Base-by-base conservation (phyloP, 2,329 filamentous ascomycete genomes). In the Claviceps citrina region DNA sequence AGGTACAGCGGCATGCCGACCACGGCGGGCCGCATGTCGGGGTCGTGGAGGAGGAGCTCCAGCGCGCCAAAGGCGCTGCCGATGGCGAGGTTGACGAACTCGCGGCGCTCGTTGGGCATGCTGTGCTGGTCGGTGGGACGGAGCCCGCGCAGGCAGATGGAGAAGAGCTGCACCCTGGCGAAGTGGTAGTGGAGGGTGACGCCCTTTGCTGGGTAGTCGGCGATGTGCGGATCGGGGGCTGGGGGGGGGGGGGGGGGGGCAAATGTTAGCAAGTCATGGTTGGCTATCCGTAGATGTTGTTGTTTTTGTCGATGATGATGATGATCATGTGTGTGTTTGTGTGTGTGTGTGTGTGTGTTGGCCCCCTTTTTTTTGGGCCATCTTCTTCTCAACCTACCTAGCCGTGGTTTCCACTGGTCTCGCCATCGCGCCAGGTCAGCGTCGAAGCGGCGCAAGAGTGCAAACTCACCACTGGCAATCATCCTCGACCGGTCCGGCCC, bases 121-220 rank as follows among this genome's bases (percentile, higher is more conserved):
- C 52, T 48, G 39, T 67, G 62, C 7, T 65, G 64, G 12, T 47
- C 49, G 1, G 45, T 44, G 1, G 50, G 51, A 10, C 45, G 47
- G 10, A 56, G 40, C 1, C 53, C 52, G 24, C 66, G 61, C 19
- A 71, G 51, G 24, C 65, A 66, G 20, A 68, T 62, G 4, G 68
- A 68, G 33, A 67, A 64, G 7, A 71, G 53, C 35, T 69, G 65
- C 15, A 71, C 52, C 36, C 66, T 61, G 35, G 65, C 68, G 47
- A 69, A 71, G 48, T 70, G 57, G 44, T 67, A 68, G 47, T 70
- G 65, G 43, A 71, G 55, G 22, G 58, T 57, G 6, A 68, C 65
- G 19, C 64, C 66, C 50, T 68, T 68, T 39, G 63, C 61, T 16
- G 67, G 67, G 47, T 69, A 70, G 38, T 60, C 57, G 30, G 64